phyloP scores from a whole-genome alignment of 2,329 filamentous ascomycete genomes.

The Verruconis gallopava region DNA sequence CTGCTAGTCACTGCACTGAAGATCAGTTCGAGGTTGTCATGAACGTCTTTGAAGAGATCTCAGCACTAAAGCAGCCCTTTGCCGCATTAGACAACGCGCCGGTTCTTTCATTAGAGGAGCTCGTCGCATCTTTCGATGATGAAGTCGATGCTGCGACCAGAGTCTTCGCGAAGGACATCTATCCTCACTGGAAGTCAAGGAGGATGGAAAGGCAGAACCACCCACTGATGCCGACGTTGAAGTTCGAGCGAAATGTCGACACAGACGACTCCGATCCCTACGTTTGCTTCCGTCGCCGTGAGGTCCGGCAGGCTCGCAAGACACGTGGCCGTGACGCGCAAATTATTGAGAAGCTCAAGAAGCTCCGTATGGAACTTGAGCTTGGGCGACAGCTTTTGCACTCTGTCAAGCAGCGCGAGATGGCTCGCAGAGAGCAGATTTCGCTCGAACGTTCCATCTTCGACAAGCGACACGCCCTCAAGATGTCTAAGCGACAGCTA shows the following conservation, averaged over 20 bases:
- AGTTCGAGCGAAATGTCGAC: constrained; percentile 89
- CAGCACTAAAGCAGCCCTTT: constrained; percentile 71
- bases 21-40: constrained; percentile 90
- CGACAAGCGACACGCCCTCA: constrained; percentile 67
- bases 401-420: constrained; percentile 66
- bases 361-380: constrained; percentile 79
- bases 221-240: constrained; percentile 63
- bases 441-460: constrained; percentile 66
- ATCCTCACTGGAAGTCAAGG: constrained; percentile 10
- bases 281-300: constrained; percentile 91
- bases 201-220: constrained; percentile 50
- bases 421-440: constrained; percentile 64
- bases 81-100: constrained; percentile 76
- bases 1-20: constrained; percentile 56
- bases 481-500: constrained; percentile 77
- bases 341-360: constrained; percentile 87
- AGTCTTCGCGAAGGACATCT: constrained; percentile 10
- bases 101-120: constrained; percentile 38
- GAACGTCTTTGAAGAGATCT: constrained; percentile 86
- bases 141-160: constrained; percentile 1
- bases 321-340: constrained; percentile 88
- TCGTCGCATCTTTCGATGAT: constrained; percentile 43
- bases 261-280: constrained; percentile 94
- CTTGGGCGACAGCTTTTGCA: constrained; percentile 71
- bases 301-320: constrained; percentile 88